Evolutionary conservation across 306 rosid genomes (phyloP), one percentile per base, ranked within the genome.

Genomic region (Senna siamea): DNA sequence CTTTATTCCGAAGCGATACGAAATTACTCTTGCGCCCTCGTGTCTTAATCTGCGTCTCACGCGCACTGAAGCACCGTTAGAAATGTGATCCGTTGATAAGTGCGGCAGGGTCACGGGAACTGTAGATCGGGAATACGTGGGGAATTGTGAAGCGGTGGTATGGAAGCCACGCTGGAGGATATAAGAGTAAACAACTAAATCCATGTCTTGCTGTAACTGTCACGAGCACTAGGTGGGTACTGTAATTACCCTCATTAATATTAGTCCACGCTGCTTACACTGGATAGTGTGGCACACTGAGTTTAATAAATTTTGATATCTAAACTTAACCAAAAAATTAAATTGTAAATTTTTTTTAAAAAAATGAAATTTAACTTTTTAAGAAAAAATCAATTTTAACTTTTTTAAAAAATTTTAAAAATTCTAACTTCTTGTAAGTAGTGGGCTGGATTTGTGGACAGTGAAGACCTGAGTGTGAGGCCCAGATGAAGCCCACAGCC

Each of bases 1-100:
- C 85, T 83, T 88, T 88, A 87, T 82, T 80, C 85, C 57, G 15
- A 87, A 84, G 88, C 82, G 84, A 85, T 1, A 0, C 0, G 5
- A 72, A 87, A 73, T 81, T 61, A 81, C 82, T 22, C 7, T 59
- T 50, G 17, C 4, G 11, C 32, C 84, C 81, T 70, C n/a, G 19
- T 0, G 0, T 0, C 11, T 18, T 9, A 0, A 10, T 0, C 6
- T 41, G 1, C 1, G 6, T 0, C n/a, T 41, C 63, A 89, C 83
- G 80, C 80, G 74, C 46, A 2, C 7, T 0, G 12, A 41, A 0
- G 60, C 70, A 38, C 35, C 41, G 73, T 18, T 6, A 6, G 0
- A 7, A 1, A 22, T 53, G 1, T 1, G 26, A 28, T 0, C 73
- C 61, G 69, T 35, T 52, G n/a, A 35, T 1, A 1, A 5, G 61